Evolutionary conservation across 2,329 filamentous ascomycete genomes (phyloP).

Genomic region (Fusarium phyllophilum): DNA sequence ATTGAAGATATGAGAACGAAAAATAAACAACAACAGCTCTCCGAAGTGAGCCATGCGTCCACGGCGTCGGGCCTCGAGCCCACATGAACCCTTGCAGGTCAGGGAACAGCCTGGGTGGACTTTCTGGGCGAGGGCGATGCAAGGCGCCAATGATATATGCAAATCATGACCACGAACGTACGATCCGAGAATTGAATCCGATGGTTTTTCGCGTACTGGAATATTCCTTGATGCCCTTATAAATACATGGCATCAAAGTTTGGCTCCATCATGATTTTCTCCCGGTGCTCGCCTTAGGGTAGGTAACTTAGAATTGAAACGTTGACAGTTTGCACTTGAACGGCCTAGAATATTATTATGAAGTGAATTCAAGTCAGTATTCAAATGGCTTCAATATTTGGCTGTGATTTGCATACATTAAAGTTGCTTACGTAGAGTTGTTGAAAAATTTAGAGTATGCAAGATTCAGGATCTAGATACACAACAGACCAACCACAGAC

Average conservation of each 20-base stretch:
- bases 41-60: conserved; percentile 5
- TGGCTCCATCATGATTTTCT: neutral
- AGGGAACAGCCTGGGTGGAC: neutral
- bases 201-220: conserved; percentile 14
- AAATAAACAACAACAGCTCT: conserved; percentile 11
- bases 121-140: neutral
- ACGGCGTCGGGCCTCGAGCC: conserved; percentile 14
- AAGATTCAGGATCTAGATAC: neutral
- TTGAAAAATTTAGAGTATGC: fast-evolving
- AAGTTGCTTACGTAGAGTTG: no score
- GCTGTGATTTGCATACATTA: fast-evolving
- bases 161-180: neutral
- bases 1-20: neutral
- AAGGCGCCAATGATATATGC: conserved; percentile 4
- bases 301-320: neutral
- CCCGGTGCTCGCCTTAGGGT: neutral
- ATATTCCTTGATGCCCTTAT: conserved; percentile 31
- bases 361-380: neutral
- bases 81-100: neutral
- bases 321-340: neutral
- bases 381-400: neutral
- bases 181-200: neutral
- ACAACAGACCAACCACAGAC: neutral
- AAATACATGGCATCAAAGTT: conserved; percentile 30
- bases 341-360: neutral